Evolutionary conservation across 371 early-diverging fungal genomes (phyloP).

Genomic region (Sporodiniella umbellata): DNA sequence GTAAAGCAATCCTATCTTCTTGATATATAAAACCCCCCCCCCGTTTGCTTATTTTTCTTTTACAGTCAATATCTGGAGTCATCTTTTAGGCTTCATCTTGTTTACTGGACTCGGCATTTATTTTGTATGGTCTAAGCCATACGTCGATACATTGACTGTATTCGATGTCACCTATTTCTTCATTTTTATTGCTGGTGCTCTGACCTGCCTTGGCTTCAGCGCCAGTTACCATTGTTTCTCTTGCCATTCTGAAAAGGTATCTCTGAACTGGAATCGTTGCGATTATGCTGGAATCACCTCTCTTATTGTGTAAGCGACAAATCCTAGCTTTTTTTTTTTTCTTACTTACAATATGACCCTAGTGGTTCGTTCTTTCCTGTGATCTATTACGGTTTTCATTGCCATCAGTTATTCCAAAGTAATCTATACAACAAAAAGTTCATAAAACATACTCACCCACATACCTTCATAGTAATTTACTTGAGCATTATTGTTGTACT

Average conservation of each 20-base stretch:
- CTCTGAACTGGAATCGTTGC: constrained; percentile 72
- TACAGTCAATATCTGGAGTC: constrained; percentile 86
- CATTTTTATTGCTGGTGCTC: constrained; percentile 68
- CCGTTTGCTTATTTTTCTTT: too few species aligned
- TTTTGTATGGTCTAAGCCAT: constrained; percentile 43
- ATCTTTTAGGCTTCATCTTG: constrained; percentile 68
- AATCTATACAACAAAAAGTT: background rate
- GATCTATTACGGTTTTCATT: constrained; percentile 64
- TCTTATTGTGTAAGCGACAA: constrained; percentile 81
- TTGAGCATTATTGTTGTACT: constrained; percentile 56
- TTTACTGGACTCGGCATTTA: constrained; percentile 59
- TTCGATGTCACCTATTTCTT: constrained; percentile 66
- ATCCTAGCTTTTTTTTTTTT: constrained; percentile 3
- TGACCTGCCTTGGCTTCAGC: constrained; percentile 77
- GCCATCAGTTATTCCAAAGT: constrained; percentile 30
- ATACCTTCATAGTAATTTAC: constrained; percentile 65
- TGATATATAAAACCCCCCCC: too few species aligned
- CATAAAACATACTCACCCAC: too few species aligned
- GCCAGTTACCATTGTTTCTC: constrained; percentile 80
- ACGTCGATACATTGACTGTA: constrained; percentile 47
- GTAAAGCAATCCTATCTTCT: constrained; percentile 44
- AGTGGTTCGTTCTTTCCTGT: constrained; percentile 75
- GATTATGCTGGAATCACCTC: constrained; percentile 93
- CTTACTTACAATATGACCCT: too few species aligned
- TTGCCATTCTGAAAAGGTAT: constrained; percentile 82